A percentile compares a stretch with the other conserved stretches of the same genome.
Conservation (phyloP, 164 flowering plant species). For the Buxus sempervirens region DNA sequence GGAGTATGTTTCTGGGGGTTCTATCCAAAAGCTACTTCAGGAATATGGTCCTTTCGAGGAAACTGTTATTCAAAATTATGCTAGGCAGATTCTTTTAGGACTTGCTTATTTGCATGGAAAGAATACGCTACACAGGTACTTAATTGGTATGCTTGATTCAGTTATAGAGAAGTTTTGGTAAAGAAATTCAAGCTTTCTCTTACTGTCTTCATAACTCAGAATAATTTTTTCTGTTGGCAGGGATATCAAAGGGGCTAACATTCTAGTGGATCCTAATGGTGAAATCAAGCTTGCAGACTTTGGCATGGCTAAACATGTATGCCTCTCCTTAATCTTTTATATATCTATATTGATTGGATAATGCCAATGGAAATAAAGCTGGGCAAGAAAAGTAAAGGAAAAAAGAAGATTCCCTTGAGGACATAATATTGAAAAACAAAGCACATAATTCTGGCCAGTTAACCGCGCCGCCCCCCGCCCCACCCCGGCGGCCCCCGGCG, state of each 20-base stretch:
- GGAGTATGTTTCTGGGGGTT: constrained; percentile 84
- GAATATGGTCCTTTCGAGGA: constrained; percentile 72
- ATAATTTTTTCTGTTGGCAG: constrained; percentile 27
- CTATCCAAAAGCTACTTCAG: constrained; percentile 70
- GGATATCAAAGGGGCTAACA: constrained; percentile 81
- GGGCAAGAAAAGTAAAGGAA: background rate
- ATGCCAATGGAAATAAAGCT: constrained; percentile 5
- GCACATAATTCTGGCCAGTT: too few species aligned
- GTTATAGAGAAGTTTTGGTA: background rate
- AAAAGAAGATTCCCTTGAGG: background rate
- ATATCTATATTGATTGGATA: too few species aligned
- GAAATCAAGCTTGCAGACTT: constrained; percentile 78
- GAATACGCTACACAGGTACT: constrained; percentile 66
- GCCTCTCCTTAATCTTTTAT: constrained; percentile 9
- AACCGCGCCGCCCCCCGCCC: too few species aligned
- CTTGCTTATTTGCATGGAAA: constrained; percentile 72
- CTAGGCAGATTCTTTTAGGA: constrained; percentile 69
- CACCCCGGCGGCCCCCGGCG: too few species aligned
- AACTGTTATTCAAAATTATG: constrained; percentile 57
- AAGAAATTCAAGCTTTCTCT: background rate
- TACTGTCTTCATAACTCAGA: background rate
- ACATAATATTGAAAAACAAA: background rate
- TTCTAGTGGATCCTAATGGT: constrained; percentile 72
- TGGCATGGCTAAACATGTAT: constrained; percentile 89
- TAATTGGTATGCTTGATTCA: background rate